phyloP scores from a whole-genome alignment of 106 monocot species.

The Dioscorea zingiberensis region DNA sequence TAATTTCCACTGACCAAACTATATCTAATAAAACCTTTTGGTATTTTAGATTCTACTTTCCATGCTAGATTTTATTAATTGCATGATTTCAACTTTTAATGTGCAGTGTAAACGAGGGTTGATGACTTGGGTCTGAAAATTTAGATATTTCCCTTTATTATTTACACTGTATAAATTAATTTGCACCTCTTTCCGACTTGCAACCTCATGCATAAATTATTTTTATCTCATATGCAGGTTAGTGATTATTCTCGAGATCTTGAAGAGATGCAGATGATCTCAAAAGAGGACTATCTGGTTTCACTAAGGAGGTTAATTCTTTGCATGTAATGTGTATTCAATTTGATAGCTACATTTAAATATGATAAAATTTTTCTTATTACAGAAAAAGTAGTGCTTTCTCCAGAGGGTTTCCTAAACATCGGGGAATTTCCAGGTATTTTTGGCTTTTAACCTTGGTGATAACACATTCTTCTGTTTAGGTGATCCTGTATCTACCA shows the following conservation, averaged over 20 bases:
- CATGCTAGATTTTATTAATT: no score
- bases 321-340: constrained; percentile 7
- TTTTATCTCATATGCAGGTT: constrained; percentile 39
- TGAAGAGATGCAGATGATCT: constrained; percentile 94
- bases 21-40: no score
- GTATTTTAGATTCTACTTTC: no score
- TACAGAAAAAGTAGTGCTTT: constrained; percentile 98
- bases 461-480: no score
- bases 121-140: no score
- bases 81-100: no score
- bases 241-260: constrained; percentile 96
- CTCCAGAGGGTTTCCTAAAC: constrained; percentile 91
- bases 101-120: no score
- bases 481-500: no score
- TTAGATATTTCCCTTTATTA: not conserved
- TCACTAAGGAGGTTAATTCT: constrained; percentile 79
- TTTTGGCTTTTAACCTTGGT: not conserved
- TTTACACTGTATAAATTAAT: not conserved
- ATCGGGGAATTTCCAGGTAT: constrained; percentile 71
- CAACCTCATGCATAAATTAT: no score
- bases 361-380: not conserved
- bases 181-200: not conserved
- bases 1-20: no score
- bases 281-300: constrained; percentile 95
- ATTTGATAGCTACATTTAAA: not conserved